Evolutionary conservation across 306 rosid genomes (phyloP).

Genomic region (Trifolium fragiferum): DNA sequence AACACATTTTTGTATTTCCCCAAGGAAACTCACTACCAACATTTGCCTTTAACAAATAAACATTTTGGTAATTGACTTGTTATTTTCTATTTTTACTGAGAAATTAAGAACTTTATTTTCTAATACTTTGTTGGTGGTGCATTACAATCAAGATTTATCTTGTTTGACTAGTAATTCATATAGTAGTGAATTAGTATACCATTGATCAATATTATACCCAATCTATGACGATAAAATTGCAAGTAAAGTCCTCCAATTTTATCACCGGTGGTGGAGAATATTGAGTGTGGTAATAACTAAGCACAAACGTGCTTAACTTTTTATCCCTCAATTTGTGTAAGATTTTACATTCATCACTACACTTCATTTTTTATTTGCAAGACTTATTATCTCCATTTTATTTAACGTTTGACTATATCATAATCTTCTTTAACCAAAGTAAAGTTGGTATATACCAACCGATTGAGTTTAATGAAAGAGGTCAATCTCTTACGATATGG

Average conservation of each 20-base stretch:
- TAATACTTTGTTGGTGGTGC: constrained; percentile 27
- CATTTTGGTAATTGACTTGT: no score
- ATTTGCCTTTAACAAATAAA: no score
- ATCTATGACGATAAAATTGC: neutral
- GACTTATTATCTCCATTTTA: neutral
- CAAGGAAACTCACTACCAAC: no score
- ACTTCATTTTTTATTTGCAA: neutral
- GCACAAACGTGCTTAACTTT: neutral
- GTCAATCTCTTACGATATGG: no score
- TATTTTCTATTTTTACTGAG: no score
- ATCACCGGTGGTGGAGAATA: neutral
- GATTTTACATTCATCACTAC: neutral
- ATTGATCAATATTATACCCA: constrained; percentile 1
- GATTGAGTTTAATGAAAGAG: no score
- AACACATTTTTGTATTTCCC: no score
- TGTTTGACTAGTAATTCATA: constrained; percentile 4
- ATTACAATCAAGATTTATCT: neutral
- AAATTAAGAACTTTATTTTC: no score
- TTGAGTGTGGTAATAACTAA: neutral
- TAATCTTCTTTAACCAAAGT: neutral
- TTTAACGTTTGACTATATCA: neutral
- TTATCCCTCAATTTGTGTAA: neutral
- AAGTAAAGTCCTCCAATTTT: neutral
- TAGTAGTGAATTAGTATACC: neutral
- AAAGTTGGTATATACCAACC: no score